A percentile compares a stretch with the other conserved stretches of the same genome.
These are phyloP conservation scores for Hyaloscypha variabilis DNA, from an alignment of 495 filamentous ascomycete genomes.

Conservation along the genomic window DNA sequence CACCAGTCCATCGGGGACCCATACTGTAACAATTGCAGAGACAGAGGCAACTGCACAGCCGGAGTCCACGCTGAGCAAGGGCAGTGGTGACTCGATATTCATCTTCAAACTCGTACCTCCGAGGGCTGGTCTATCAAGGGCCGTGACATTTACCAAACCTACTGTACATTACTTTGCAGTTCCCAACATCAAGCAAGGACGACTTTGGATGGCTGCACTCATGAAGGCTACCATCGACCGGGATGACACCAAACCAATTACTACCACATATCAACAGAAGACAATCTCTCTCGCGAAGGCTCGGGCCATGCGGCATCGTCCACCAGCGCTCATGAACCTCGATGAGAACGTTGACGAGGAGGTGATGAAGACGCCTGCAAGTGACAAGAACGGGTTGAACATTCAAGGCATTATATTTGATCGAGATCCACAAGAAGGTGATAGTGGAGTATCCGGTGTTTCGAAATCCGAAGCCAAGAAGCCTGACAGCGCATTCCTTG, in stretches of 20 bases:
- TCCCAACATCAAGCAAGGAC: constrained; percentile 82
- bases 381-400: constrained; percentile 45
- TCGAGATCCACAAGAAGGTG: constrained; percentile 44
- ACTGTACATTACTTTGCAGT: constrained; percentile 98
- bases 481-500: constrained; percentile 23
- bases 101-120: constrained; percentile 98
- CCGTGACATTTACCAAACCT: constrained; percentile 95
- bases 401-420: constrained; percentile 40
- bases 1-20: constrained; percentile 68
- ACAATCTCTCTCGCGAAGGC: constrained; percentile 52
- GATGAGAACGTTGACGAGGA: constrained; percentile 53
- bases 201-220: constrained; percentile 97
- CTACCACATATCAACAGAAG: constrained; percentile 84
- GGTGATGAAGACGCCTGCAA: constrained; percentile 29
- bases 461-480: constrained; percentile 23
- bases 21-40: constrained; percentile 55
- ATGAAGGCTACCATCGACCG: constrained; percentile 99
- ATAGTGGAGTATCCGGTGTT: constrained; percentile 48
- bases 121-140: constrained; percentile 81
- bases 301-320: constrained; percentile 47
- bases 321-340: constrained; percentile 80
- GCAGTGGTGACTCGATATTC: constrained; percentile 67
- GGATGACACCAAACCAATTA: constrained; percentile 75
- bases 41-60: constrained; percentile 46
- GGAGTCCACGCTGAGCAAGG: constrained; percentile 31